These are phyloP conservation scores for Lipomyces anomalus DNA, from an alignment of 805 yeast species.

Conservation along the genomic window DNA sequence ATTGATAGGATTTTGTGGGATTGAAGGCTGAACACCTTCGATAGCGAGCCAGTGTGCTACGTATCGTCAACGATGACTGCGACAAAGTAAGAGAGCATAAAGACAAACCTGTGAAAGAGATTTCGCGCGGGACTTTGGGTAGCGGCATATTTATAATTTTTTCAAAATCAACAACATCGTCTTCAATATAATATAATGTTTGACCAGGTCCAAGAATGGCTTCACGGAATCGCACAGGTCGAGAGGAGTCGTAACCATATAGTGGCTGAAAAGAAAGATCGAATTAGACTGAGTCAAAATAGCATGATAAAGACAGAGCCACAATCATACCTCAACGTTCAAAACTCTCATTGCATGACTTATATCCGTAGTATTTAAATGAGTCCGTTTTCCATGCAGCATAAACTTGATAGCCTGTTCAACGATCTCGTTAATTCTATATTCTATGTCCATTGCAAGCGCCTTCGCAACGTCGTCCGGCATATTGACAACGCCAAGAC, in stretches of 20 bases:
- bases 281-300: conserved; percentile 73
- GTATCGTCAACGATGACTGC: neutral
- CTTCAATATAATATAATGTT: conserved; percentile 82
- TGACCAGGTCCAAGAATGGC: conserved; percentile 90
- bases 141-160: conserved; percentile 86
- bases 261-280: no score
- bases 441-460: conserved; percentile 98
- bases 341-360: conserved; percentile 74
- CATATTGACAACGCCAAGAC: conserved; percentile 65
- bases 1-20: conserved; percentile 82
- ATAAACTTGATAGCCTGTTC: conserved; percentile 95
- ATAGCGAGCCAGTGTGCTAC: conserved; percentile 75
- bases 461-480: conserved; percentile 92
- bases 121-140: conserved; percentile 89
- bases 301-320: neutral
- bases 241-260: conserved; percentile 39
- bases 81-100: neutral
- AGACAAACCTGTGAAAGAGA: conserved; percentile 80
- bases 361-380: conserved; percentile 74
- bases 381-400: conserved; percentile 85
- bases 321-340: conserved; percentile 75
- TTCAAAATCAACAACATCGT: conserved; percentile 91
- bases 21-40: conserved; percentile 97
- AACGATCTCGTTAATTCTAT: conserved; percentile 87
- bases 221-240: conserved; percentile 74